Evolutionary conservation across 2,329 filamentous ascomycete species (phyloP).

Genomic region (Beauveria sp.): DNA sequence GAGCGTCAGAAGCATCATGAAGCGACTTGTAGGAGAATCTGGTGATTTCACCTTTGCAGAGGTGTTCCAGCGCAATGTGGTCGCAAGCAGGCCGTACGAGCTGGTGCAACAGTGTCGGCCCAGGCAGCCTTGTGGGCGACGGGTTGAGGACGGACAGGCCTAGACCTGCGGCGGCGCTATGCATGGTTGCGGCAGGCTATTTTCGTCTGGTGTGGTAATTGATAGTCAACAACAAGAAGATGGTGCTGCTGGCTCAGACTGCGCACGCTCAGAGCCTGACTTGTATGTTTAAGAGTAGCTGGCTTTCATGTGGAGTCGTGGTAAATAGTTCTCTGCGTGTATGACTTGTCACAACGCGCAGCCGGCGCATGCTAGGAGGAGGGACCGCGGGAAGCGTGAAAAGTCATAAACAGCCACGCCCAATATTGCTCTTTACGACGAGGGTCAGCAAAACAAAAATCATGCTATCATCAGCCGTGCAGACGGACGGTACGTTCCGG

Average conservation of each 20-base stretch:
- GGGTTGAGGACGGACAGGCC: slow-evolving; percentile 40
- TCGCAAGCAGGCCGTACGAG: slow-evolving; percentile 43
- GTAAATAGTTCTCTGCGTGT: neutral
- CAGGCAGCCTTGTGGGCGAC: slow-evolving; percentile 30
- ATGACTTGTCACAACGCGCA: slow-evolving; percentile 1
- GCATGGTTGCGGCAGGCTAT: slow-evolving; percentile 17
- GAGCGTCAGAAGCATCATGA: slow-evolving; percentile 45
- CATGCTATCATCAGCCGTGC: slow-evolving; percentile 1
- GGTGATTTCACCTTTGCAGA: slow-evolving; percentile 19
- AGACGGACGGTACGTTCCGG: neutral
- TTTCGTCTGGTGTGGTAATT: neutral
- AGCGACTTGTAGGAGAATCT: slow-evolving; percentile 55
- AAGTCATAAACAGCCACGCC: neutral
- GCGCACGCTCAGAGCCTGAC: neutral
- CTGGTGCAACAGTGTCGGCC: slow-evolving; percentile 43
- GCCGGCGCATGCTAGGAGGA: neutral
- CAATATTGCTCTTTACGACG: neutral
- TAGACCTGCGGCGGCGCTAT: slow-evolving; percentile 7
- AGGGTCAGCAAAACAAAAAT: neutral
- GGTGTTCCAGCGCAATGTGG: slow-evolving; percentile 25
- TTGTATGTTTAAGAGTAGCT: slow-evolving; percentile 1
- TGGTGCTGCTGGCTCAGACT: neutral
- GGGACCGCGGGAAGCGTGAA: neutral
- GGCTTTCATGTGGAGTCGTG: neutral
- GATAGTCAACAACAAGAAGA: neutral